Evolutionary conservation across 164 flowering plant species (phyloP).

Genomic region (Berberis thunbergii): DNA sequence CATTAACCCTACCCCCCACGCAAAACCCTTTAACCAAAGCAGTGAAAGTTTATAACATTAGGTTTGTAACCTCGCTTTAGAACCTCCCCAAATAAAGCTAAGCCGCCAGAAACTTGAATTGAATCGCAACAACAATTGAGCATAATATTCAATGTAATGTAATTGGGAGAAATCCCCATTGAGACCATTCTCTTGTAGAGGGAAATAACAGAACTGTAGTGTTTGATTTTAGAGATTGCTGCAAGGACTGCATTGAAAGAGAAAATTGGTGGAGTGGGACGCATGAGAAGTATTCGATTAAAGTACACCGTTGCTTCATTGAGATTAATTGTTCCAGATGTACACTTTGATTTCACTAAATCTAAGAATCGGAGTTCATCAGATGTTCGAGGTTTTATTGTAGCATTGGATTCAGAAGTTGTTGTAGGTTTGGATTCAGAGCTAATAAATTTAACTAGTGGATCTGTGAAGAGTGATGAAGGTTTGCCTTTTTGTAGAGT

Average conservation of each 20-base stretch:
- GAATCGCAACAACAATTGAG: conserved; percentile 29
- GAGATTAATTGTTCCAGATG: background rate
- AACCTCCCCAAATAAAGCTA: conserved; percentile 27
- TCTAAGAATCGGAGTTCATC: conserved; percentile 1
- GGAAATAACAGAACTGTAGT: conserved; percentile 13
- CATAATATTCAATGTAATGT: conserved; percentile 24
- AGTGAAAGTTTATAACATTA: conserved; percentile 23
- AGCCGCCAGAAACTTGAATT: conserved; percentile 20
- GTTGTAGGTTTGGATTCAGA: background rate
- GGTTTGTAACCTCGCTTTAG: conserved; percentile 33
- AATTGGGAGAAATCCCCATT: conserved; percentile 21
- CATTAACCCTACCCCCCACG: conserved; percentile 13
- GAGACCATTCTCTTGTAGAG: conserved; percentile 12
- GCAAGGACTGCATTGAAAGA: conserved; percentile 20
- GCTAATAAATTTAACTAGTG: background rate
- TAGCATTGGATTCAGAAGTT: too few species aligned
- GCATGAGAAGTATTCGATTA: conserved; percentile 20
- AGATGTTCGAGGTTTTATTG: background rate
- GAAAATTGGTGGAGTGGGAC: conserved; percentile 23
- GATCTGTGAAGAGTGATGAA: conserved; percentile 17
- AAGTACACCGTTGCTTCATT: conserved; percentile 17
- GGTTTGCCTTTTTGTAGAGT: conserved; percentile 10
- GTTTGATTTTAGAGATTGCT: conserved; percentile 23
- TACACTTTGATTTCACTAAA: conserved; percentile 1
- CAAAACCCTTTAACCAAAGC: conserved; percentile 37